These are phyloP conservation scores for Macadamia integrifolia DNA, from an alignment of 164 flowering plant genomes.

Conservation along the genomic window DNA sequence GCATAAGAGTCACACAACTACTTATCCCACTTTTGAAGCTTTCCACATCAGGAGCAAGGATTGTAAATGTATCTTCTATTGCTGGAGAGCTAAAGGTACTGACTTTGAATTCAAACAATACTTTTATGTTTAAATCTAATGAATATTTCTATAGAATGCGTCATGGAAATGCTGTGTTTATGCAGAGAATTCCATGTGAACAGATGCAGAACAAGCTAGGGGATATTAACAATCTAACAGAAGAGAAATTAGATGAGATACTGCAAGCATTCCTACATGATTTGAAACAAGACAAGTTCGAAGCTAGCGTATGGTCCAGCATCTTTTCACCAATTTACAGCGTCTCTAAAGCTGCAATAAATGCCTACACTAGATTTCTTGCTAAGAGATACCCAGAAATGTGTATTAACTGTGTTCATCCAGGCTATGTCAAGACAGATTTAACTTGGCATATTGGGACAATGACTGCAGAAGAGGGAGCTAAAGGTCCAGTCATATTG, in stretches of 20 bases:
- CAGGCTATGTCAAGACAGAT: constrained; percentile 55
- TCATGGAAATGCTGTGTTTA: too few species aligned
- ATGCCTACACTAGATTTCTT: constrained; percentile 54
- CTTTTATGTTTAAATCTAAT: not conserved
- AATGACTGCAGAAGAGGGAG: constrained; percentile 47
- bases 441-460: constrained; percentile 50
- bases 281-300: constrained; percentile 31
- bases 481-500: constrained; percentile 46
- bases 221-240: constrained; percentile 34
- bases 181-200: constrained; percentile 48
- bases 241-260: constrained; percentile 39
- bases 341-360: constrained; percentile 46
- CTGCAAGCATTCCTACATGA: constrained; percentile 36
- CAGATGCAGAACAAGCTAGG: constrained; percentile 35
- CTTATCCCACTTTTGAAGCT: constrained; percentile 42
- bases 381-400: constrained; percentile 47
- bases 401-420: constrained; percentile 59
- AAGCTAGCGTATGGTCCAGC: constrained; percentile 45
- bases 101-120: not conserved
- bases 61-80: constrained; percentile 52
- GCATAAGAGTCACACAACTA: constrained; percentile 42
- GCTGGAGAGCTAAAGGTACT: constrained; percentile 40
- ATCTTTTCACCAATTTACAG: constrained; percentile 51
- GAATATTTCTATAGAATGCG: not conserved
- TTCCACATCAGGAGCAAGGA: constrained; percentile 39